Base-by-base conservation (phyloP, 306 rosid genomes). In the Acacia crassicarpa region DNA sequence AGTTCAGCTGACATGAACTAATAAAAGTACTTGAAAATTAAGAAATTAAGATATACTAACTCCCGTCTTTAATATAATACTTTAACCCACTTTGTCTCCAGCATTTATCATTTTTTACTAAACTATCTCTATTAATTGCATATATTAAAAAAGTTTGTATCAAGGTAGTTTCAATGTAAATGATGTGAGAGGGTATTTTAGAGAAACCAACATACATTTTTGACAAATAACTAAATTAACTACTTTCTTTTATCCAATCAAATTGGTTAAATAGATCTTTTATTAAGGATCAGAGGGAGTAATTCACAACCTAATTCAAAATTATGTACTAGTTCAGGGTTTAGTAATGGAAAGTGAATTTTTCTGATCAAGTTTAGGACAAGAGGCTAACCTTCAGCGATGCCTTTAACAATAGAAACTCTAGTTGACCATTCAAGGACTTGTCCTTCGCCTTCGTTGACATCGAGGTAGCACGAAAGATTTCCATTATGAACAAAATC, bases 391-490 rank as follows among this genome's bases (percentile, higher is more conserved):
- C 98, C 98, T 90, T 92, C 89, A 33, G 97, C 97, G 40, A 92
- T 91, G 43, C 97, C 97, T 83, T 87, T 89, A 70, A 91, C 90
- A 51, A 94, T 85, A 15, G 94, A 92, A 80, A 94, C 96, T 91
- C 98, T 87, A 40, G 96, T 85, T 11, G 98, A 90, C 98, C 98
- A 94, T 83, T 94, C 96, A 78, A 94, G 98, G 75, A 88, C 89
- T 27, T 88, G 83, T 67, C 89, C 88, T 79, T 85, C 90, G 27
- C 95, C 91, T 79, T 92, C 94, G 78, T 88, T 89, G 67, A 80
- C 84, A 61, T 94, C 96, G 72, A 94, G 96, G 76, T 89, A 85
- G 66, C 56, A 72, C 32, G 89, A 82, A 82, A 94, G 83, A 46
- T 87, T 94, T 80, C 94, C 97, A 71, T 92, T 92, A 3, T 93